These are phyloP conservation scores for Lactarius indigo DNA, from an alignment of 768 basidiomycete genomes.

Conservation along the genomic window DNA sequence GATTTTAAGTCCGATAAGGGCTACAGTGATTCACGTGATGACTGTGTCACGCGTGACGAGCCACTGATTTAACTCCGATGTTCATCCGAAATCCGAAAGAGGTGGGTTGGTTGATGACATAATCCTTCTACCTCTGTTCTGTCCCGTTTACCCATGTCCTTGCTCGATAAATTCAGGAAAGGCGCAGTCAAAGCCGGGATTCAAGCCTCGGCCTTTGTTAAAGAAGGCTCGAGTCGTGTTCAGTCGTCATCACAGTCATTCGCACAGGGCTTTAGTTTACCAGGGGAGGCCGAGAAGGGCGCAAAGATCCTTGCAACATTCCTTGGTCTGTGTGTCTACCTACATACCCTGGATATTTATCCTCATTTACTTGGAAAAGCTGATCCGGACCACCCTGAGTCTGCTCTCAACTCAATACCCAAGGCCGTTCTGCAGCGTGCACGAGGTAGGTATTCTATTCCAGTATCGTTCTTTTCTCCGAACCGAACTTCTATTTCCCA, in stretches of 20 bases:
- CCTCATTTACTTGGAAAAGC: constrained; percentile 43
- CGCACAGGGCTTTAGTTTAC: constrained; percentile 81
- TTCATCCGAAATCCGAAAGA: too few species aligned
- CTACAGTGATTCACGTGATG: too few species aligned
- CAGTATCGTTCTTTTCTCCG: neutral
- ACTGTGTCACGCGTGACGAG: too few species aligned
- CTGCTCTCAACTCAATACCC: constrained; percentile 91
- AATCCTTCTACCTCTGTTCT: too few species aligned
- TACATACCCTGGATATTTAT: neutral
- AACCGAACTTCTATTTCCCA: neutral
- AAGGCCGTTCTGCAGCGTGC: constrained; percentile 88
- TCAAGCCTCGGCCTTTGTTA: constrained; percentile 75
- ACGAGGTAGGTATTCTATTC: constrained; percentile 52
- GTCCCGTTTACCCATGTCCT: constrained; percentile 37
- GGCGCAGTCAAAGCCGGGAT: constrained; percentile 80
- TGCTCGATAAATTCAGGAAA: constrained; percentile 76
- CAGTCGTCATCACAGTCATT: constrained; percentile 75
- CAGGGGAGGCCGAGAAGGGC: constrained; percentile 92
- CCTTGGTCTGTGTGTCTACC: constrained; percentile 54
- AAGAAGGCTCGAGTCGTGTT: constrained; percentile 61
- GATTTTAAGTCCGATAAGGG: too few species aligned
- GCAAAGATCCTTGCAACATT: constrained; percentile 89
- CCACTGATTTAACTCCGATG: too few species aligned
- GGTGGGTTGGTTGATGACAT: too few species aligned
- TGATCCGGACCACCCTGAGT: constrained; percentile 80